These are phyloP conservation scores for Phenoliferia sp. DNA, from an alignment of 1,284 basidiomycete species.

Conservation along the genomic window DNA sequence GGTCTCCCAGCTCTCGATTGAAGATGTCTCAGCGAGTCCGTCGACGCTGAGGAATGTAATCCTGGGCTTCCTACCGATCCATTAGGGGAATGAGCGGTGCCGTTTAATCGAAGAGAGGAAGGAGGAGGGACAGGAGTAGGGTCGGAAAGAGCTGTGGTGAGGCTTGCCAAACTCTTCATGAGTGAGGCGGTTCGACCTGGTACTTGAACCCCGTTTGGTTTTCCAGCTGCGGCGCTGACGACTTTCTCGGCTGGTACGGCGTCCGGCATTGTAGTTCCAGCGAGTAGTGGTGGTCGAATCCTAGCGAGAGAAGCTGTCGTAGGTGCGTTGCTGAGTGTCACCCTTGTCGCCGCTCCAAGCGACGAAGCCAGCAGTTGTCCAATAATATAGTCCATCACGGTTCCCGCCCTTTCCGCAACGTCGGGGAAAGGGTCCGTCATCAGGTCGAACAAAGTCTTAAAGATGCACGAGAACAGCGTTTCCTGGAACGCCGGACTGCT, in stretches of 20 bases:
- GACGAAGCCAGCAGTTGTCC: slow-evolving; percentile 83
- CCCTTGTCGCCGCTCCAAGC: slow-evolving; percentile 49
- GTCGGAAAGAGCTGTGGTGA: slow-evolving; percentile 48
- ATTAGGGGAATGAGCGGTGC: slow-evolving; percentile 40
- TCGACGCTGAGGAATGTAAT: slow-evolving; percentile 22
- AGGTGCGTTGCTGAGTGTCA: slow-evolving; percentile 35
- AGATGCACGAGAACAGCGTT: slow-evolving; percentile 58
- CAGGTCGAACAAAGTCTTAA: slow-evolving; percentile 80
- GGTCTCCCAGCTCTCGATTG: slow-evolving; percentile 22
- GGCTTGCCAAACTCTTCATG: slow-evolving; percentile 26
- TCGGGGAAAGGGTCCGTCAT: slow-evolving; percentile 90
- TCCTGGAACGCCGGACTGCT: slow-evolving; percentile 34
- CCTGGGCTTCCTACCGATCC: slow-evolving; percentile 18
- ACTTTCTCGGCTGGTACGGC: neutral
- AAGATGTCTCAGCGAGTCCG: slow-evolving; percentile 27
- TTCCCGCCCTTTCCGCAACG: slow-evolving; percentile 83
- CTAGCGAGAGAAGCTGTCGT: slow-evolving; percentile 32
- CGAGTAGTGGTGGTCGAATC: slow-evolving; percentile 47
- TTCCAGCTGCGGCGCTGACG: neutral
- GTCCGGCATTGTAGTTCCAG: no score
- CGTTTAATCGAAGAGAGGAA: slow-evolving; percentile 11
- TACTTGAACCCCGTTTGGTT: neutral
- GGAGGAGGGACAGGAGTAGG: slow-evolving; percentile 51
- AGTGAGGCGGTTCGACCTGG: slow-evolving; percentile 2
- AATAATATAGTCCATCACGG: slow-evolving; percentile 86